These are phyloP conservation scores for Pleurotus sapidus DNA, from an alignment of 768 basidiomycete genomes.

Conservation along the genomic window DNA sequence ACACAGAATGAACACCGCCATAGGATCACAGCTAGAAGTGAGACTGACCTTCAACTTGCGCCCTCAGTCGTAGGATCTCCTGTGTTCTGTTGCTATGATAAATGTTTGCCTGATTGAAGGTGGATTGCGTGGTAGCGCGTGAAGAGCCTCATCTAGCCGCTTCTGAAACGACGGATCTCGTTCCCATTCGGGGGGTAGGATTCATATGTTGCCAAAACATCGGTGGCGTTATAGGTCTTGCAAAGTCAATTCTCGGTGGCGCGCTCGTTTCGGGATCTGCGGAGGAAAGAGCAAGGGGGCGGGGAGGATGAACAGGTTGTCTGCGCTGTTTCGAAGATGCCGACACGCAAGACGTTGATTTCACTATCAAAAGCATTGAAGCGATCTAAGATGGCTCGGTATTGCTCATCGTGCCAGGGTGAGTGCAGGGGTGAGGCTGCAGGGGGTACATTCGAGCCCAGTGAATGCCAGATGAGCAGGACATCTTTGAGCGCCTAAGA, in stretches of 20 bases:
- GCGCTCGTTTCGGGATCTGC: not conserved
- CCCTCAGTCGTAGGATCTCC: not conserved
- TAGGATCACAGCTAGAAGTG: not conserved
- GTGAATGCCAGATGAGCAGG: no score
- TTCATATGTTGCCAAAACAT: not conserved
- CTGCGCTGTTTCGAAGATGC: conserved; percentile 26
- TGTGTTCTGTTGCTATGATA: not conserved
- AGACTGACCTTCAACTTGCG: not conserved
- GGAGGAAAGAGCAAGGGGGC: conserved; percentile 19
- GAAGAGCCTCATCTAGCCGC: conserved; percentile 31
- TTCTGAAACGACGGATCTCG: conserved; percentile 23
- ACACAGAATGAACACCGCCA: not conserved
- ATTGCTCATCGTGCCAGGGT: conserved; percentile 28
- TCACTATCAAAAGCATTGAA: conserved; percentile 54
- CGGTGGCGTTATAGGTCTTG: not conserved
- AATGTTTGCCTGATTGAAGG: not conserved
- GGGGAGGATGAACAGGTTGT: conserved; percentile 20
- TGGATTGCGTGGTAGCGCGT: conserved; percentile 16
- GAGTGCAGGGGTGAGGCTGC: not conserved
- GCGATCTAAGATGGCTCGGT: conserved; percentile 45
- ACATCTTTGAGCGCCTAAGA: no score
- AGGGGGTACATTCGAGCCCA: conserved; percentile 4
- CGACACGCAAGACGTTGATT: conserved; percentile 42
- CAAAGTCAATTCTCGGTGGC: conserved; percentile 1
- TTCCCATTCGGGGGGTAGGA: not conserved